Percentiles rank a stretch among this genome's conserved stretches.
phyloP scores from a whole-genome alignment of 148 eudicot species.

The Dysphania ambrosioides region DNA sequence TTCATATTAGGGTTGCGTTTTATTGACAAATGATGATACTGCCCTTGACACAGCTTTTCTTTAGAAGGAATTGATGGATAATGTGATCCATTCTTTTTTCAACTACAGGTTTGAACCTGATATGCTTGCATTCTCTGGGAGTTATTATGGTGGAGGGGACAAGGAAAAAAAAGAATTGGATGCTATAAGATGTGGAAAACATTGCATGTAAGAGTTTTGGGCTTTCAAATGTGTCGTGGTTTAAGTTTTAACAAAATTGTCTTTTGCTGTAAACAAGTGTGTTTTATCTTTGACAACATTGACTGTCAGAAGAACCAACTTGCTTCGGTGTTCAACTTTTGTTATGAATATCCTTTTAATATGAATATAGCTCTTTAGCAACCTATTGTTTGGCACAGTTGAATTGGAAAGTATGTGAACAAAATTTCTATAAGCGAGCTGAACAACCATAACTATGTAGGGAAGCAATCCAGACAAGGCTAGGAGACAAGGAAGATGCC shows the following conservation, averaged over 20 bases:
- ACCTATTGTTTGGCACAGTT: neutral
- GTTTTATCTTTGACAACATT: no score
- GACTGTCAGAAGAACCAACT: neutral
- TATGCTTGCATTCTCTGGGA: slow-evolving; percentile 99
- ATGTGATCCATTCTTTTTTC: slow-evolving; percentile 17
- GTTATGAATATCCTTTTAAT: neutral
- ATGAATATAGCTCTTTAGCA: neutral
- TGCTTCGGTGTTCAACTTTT: neutral
- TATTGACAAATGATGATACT: neutral
- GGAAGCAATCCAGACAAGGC: slow-evolving; percentile 72
- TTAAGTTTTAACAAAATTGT: slow-evolving; percentile 4
- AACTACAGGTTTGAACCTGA: slow-evolving; percentile 92
- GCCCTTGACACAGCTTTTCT: neutral
- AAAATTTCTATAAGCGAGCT: slow-evolving; percentile 1
- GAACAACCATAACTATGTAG: slow-evolving; percentile 40
- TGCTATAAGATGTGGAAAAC: slow-evolving; percentile 95
- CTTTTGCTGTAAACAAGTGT: neutral
- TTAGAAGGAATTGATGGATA: neutral
- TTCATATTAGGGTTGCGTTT: neutral
- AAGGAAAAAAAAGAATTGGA: slow-evolving; percentile 79
- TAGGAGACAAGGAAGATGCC: slow-evolving; percentile 96
- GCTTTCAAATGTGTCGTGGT: neutral
- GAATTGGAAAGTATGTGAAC: neutral
- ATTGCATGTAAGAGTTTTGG: slow-evolving; percentile 68
- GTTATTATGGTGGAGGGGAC: slow-evolving; percentile 97